A percentile compares a stretch with the other conserved stretches of the same genome.
These are phyloP conservation scores for Globisporangium paroecandrum DNA, from an alignment of 352 stramenopile genomes.

Conservation along the genomic window DNA sequence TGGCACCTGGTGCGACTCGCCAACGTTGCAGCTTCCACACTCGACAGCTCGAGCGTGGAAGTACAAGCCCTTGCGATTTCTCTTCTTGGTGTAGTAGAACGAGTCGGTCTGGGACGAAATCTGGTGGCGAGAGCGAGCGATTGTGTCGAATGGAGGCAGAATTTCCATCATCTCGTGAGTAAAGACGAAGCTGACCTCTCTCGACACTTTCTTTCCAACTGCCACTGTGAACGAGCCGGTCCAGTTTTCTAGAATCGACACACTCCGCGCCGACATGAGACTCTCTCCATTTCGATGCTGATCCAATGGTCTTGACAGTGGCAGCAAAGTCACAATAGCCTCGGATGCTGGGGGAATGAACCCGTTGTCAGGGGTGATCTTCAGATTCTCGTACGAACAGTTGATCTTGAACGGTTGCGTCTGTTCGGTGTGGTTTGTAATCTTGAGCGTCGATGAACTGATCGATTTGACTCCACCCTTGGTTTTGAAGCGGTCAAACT, in stretches of 20 bases:
- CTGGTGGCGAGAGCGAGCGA: conserved; percentile 54
- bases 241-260: conserved; percentile 37
- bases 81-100: conserved; percentile 84
- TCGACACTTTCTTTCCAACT: conserved; percentile 41
- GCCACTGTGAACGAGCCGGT: conserved; percentile 57
- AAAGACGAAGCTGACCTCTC: conserved; percentile 72
- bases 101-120: conserved; percentile 75
- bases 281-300: conserved; percentile 10
- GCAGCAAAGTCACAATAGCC: conserved; percentile 40
- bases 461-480: conserved; percentile 25
- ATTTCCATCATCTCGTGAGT: conserved; percentile 30
- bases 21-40: conserved; percentile 67
- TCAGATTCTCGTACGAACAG: conserved; percentile 53
- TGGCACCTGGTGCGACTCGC: conserved; percentile 72
- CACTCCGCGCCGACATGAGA: conserved; percentile 6
- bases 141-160: conserved; percentile 58
- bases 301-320: conserved; percentile 54
- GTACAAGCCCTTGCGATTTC: conserved; percentile 69
- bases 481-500: conserved; percentile 36
- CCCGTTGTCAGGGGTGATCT: conserved; percentile 37
- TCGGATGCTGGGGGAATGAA: conserved; percentile 44
- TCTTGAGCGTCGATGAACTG: conserved; percentile 33
- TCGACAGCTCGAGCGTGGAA: conserved; percentile 84
- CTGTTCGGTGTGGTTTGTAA: conserved; percentile 58
- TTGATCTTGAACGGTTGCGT: conserved; percentile 49